Base-by-base conservation (phyloP, 352 stramenopile genomes). In the Phytophthora pini region DNA sequence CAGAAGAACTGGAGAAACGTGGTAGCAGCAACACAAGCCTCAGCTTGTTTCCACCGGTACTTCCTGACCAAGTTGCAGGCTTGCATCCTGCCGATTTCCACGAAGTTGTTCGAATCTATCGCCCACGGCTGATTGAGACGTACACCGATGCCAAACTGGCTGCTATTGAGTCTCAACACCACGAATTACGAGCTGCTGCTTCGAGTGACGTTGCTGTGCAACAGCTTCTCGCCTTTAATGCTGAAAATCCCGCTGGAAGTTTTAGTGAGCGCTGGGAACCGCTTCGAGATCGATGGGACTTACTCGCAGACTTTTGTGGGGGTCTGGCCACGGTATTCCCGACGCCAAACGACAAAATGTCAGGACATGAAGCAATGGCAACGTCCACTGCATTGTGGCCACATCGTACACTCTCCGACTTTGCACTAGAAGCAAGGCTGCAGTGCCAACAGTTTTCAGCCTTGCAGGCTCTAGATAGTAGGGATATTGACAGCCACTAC, bases 391-490 rank as follows among this genome's bases (percentile, higher is more conserved):
- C 47, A 15, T 39, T 10, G 9, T 34, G 34, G 8, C 53, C 36
- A 26, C 43, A 32, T 26, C 32, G 17, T 32, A 50, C 32, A 51
- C 26, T 60, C 1, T 32, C 45, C 2, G 27, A 59, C 32, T 73
- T 59, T 13, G 10, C 40, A n/a, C 59, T 73, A 31, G 65, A 70
- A 39, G 47, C 53, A 26, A 56, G 29, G 5, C 29, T 73, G 27
- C 65, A 73, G 34, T 70, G 65, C 32, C 53, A 73, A 26, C 65
- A 73, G 29, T 73, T 73, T 45, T 20, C 46, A 39, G n/a, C 7
- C 15, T 27, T 73, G 29, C 52, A 70, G 22, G 52, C 51, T 24
- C 20, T 66, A 11, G 40, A 56, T 24, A 32, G 15, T 44, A 27
- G 15, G 31, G 11, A 34, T 34, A 34, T 31, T 31, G 27, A 31